Evolutionary conservation across 345 rosid species (phyloP), one percentile per base, ranked within the genome.

Genomic region (Durio zibethinus): DNA sequence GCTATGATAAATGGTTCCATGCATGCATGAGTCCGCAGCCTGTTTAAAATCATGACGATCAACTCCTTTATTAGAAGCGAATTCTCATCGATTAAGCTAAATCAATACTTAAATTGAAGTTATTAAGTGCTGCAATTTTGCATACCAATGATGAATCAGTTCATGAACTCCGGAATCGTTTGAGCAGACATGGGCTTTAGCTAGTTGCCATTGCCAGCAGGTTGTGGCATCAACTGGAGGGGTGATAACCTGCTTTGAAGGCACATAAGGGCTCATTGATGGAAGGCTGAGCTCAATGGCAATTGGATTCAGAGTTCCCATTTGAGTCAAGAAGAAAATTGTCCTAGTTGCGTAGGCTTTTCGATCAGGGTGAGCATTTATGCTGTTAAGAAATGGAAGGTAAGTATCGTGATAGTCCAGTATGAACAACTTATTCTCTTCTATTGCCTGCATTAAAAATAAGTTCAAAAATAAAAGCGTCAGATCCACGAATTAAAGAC

Each of bases 111-210:
- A n/a, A n/a, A n/a, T n/a, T n/a, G n/a, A n/a, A n/a, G n/a, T n/a
- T n/a, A n/a, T n/a, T n/a, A n/a, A n/a, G n/a, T n/a, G n/a, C n/a
- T n/a, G n/a, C n/a, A n/a, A n/a, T n/a, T n/a, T n/a, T n/a, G n/a
- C n/a, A 3, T 73, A 38, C 97, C 97, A 95, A 54, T 96, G 99
- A 72, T 92, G 86, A 38, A 88, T 92, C 5, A 96, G 90, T 80
- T 96, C 97, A 89, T 96, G 99, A 48, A 85, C 95, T 10, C 98
- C 98, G 23, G 99, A 94, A 62, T 92, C 97, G 5, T 96, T 96
- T 64, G 99, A 87, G 80, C 94, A 88, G 50, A 94, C 99, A 64
- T 96, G 97, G 79, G 98, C 93, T 78, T 93, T 95, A 29, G 98
- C 98, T 8, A 96, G 89, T 76, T 90, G 94, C 98, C 99, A 96